These are phyloP conservation scores for Talaromyces sp. DNA, from an alignment of 2,329 filamentous ascomycete species.

Conservation along the genomic window DNA sequence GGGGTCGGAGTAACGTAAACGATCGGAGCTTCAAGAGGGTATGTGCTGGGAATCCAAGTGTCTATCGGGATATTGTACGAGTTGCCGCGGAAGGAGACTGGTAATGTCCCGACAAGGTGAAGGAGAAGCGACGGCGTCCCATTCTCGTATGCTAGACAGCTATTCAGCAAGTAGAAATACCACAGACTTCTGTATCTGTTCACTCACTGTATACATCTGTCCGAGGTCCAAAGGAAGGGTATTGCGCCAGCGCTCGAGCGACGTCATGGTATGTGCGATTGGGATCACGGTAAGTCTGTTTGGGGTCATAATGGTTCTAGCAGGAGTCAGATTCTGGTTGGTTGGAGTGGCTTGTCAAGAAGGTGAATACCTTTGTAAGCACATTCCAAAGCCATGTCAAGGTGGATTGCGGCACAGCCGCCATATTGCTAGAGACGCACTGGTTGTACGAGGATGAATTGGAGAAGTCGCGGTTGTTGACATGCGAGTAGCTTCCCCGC, in stretches of 20 bases:
- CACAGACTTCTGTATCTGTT: constrained; percentile 6
- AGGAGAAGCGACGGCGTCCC: constrained; percentile 82
- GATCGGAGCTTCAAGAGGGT: constrained; percentile 80
- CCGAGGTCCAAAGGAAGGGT: constrained; percentile 74
- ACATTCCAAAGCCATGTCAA: constrained; percentile 95
- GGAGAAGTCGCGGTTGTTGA: constrained; percentile 1
- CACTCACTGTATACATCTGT: constrained; percentile 91
- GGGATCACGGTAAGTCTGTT: constrained; percentile 86
- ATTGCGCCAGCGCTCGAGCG: constrained; percentile 73
- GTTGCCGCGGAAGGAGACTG: constrained; percentile 84
- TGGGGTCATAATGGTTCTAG: constrained; percentile 37
- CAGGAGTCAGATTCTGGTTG: neutral
- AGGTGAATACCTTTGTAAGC: constrained; percentile 62
- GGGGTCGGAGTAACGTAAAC: constrained; percentile 85
- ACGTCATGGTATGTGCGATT: constrained; percentile 91
- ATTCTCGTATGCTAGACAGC: constrained; percentile 72
- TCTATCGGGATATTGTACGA: constrained; percentile 89
- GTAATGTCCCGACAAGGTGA: constrained; percentile 80
- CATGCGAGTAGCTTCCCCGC: neutral
- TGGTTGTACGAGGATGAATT: neutral
- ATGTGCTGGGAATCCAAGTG: constrained; percentile 88
- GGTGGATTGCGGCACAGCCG: constrained; percentile 79
- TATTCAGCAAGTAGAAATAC: neutral
- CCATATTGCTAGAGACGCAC: constrained; percentile 40
- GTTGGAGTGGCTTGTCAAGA: too few species aligned